Conservation (phyloP, 805 yeast species). For the Pichia californica region DNA sequence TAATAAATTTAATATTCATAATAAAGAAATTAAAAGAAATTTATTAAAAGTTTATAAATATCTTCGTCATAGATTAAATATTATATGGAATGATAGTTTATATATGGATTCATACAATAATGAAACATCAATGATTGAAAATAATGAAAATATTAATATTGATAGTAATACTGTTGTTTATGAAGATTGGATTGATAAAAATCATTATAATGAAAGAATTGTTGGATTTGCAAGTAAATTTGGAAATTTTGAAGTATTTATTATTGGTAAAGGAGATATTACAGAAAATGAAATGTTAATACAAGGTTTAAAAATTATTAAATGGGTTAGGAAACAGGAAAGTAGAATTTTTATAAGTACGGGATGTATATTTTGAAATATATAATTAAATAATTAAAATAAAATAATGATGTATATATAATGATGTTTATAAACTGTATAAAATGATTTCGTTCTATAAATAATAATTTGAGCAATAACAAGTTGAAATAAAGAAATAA, state of each 20-base stretch:
- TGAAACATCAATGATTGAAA: constrained; percentile 4
- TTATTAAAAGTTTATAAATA: constrained; percentile 25
- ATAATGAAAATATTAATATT: background rate
- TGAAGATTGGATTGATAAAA: constrained; percentile 1
- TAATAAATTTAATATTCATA: constrained; percentile 13
- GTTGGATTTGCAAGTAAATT: constrained; percentile 23
- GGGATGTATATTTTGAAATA: constrained; percentile 1
- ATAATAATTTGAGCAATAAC: background rate
- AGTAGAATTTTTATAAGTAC: constrained; percentile 58
- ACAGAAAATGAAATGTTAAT: constrained; percentile 50
- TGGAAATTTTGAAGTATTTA: constrained; percentile 50
- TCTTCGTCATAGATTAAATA: constrained; percentile 9
- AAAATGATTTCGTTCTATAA: background rate
- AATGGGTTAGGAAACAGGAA: constrained; percentile 72
- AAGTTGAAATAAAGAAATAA: background rate
- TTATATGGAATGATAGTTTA: background rate
- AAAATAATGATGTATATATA: background rate
- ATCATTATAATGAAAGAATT: constrained; percentile 14
- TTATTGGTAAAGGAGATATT: constrained; percentile 49
- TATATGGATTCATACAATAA: constrained; percentile 12
- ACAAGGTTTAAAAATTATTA: constrained; percentile 57
- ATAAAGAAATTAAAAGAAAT: constrained; percentile 16
- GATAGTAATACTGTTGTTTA: constrained; percentile 2
- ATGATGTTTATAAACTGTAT: too few species aligned
- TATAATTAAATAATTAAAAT: background rate